phyloP scores from a whole-genome alignment of 2,329 filamentous ascomycete species.

The Ceratocystis huliohia region DNA sequence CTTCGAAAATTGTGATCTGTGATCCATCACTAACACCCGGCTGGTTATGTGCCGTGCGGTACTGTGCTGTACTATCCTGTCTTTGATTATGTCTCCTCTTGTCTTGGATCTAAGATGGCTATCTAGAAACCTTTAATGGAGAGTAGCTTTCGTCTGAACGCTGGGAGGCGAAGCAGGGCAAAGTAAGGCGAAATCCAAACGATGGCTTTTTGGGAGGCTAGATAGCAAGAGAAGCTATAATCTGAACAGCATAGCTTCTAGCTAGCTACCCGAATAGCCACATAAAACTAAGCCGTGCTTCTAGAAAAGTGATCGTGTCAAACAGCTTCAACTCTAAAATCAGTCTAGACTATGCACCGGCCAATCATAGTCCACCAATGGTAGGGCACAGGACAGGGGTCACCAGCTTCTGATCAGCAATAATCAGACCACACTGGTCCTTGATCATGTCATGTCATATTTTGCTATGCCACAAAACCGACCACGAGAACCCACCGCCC shows the following conservation, averaged over 20 bases:
- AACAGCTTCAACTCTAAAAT: slow-evolving; percentile 10
- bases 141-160: neutral
- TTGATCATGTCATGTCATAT: slow-evolving; percentile 18
- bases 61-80: neutral
- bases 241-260: too few relatives aligned
- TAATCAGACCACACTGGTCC: slow-evolving; percentile 21
- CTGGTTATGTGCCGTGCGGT: neutral
- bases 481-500: slow-evolving; percentile 10
- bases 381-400: slow-evolving; percentile 9
- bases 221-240: too few relatives aligned
- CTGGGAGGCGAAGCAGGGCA: neutral
- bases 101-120: neutral
- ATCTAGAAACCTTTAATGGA: neutral
- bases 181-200: too few relatives aligned
- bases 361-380: slow-evolving; percentile 14
- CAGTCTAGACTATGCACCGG: slow-evolving; percentile 15
- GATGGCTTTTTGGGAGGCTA: too few relatives aligned
- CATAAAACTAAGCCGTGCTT: neutral
- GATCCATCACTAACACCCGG: too few relatives aligned
- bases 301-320: slow-evolving; percentile 10
- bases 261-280: neutral
- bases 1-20: too few relatives aligned
- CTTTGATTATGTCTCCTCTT: neutral
- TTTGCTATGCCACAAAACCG: neutral
- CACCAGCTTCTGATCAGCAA: slow-evolving; percentile 14